Evolutionary conservation across 371 early-diverging fungal genomes (phyloP).

Genomic region (Lichtheimia ornata): DNA sequence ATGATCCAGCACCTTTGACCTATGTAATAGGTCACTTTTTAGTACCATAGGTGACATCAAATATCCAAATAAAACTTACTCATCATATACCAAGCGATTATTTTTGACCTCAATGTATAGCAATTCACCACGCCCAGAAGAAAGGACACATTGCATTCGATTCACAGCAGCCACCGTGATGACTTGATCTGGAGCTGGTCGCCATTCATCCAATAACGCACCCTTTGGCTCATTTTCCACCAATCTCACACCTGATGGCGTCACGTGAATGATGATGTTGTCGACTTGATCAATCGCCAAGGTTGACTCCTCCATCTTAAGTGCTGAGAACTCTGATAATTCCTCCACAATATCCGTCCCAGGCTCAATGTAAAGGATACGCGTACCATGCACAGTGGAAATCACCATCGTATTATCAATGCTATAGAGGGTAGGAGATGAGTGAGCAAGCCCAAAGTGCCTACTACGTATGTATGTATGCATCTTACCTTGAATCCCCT

Average conservation of each 20-base stretch:
- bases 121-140: constrained; percentile 54
- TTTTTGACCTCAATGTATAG: constrained; percentile 59
- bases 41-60: constrained; percentile 46
- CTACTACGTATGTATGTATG: too few species aligned
- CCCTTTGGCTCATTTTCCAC: constrained; percentile 25
- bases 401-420: constrained; percentile 48
- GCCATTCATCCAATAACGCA: constrained; percentile 55
- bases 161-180: constrained; percentile 63
- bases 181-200: constrained; percentile 28
- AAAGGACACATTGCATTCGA: constrained; percentile 55
- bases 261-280: constrained; percentile 54
- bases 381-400: constrained; percentile 45
- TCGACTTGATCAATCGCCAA: constrained; percentile 21
- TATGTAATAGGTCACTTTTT: constrained; percentile 26
- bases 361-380: constrained; percentile 14
- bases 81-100: constrained; percentile 37
- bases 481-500: constrained; percentile 5
- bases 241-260: constrained; percentile 53
- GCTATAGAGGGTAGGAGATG: background rate
- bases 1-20: constrained; percentile 45
- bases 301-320: constrained; percentile 28
- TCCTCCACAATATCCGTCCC: constrained; percentile 32
- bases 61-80: constrained; percentile 37
- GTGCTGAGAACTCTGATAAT: constrained; percentile 15
- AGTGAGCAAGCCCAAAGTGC: too few species aligned